Conservation (phyloP, 305 asterid genomes). For the Fraxinus greggii region DNA sequence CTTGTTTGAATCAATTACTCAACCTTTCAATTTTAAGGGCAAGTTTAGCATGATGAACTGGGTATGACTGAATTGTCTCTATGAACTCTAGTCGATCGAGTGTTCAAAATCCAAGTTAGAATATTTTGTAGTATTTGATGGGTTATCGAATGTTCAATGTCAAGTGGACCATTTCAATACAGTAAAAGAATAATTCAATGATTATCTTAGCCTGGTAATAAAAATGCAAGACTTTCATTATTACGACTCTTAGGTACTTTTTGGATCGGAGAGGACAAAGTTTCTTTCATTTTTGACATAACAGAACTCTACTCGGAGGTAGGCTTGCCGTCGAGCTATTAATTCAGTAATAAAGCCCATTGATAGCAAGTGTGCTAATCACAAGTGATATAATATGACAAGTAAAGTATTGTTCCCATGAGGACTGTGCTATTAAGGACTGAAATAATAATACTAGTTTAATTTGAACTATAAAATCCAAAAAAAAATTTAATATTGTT, state of each 20-base stretch:
- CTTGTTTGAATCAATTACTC: no score
- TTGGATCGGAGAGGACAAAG: neutral
- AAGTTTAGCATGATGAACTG: no score
- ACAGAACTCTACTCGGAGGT: neutral
- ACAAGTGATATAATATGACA: neutral
- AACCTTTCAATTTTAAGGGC: no score
- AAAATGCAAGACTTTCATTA: no score
- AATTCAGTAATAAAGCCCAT: neutral
- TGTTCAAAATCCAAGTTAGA: no score
- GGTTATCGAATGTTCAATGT: neutral
- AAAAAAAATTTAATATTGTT: no score
- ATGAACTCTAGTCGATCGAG: no score
- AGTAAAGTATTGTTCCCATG: neutral
- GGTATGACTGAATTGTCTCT: no score
- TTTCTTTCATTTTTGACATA: neutral
- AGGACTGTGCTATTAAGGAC: neutral
- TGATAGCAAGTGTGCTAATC: neutral
- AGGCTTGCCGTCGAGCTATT: neutral
- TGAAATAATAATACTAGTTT: neutral
- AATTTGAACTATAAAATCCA: no score
- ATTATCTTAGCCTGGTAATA: no score
- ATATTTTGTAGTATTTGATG: neutral
- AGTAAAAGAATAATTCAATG: no score
- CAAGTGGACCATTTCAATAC: neutral
- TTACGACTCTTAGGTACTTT: neutral